Evolutionary conservation across 495 filamentous ascomycete species (phyloP).

Genomic region (Penicillium maclennaniae): DNA sequence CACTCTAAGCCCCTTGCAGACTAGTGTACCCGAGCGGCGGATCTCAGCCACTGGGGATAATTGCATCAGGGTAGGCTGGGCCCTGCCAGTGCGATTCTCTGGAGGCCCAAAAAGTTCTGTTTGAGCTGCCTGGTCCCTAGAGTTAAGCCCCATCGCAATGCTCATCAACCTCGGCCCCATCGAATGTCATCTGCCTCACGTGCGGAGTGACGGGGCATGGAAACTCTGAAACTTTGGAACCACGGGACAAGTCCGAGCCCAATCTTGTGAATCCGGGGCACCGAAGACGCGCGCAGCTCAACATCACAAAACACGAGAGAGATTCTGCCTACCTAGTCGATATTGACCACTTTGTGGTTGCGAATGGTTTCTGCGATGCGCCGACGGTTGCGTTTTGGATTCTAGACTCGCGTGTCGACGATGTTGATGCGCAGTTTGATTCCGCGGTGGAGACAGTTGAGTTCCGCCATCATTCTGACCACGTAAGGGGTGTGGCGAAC

Average conservation of each 20-base stretch:
- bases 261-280: constrained; percentile 21
- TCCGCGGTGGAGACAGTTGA: constrained; percentile 18
- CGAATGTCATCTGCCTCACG: background rate
- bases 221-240: constrained; percentile 1
- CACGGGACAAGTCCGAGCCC: constrained; percentile 27
- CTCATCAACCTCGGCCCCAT: background rate
- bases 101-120: background rate
- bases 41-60: constrained; percentile 36
- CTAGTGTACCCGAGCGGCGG: constrained; percentile 40
- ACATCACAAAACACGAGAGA: constrained; percentile 6
- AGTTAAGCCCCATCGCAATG: background rate
- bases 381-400: constrained; percentile 17
- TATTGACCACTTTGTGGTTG: constrained; percentile 23
- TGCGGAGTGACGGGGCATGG: background rate
- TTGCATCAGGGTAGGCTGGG: constrained; percentile 15
- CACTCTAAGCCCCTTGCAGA: constrained; percentile 16
- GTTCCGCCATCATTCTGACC: constrained; percentile 14
- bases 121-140: background rate
- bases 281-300: constrained; percentile 3
- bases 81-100: background rate
- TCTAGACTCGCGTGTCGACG: constrained; percentile 25
- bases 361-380: constrained; percentile 23
- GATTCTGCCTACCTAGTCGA: constrained; percentile 30
- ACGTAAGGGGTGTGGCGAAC: constrained; percentile 10
- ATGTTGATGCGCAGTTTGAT: constrained; percentile 14